Base-by-base conservation (phyloP, 768 basidiomycete genomes). In the Inosperma sp. region DNA sequence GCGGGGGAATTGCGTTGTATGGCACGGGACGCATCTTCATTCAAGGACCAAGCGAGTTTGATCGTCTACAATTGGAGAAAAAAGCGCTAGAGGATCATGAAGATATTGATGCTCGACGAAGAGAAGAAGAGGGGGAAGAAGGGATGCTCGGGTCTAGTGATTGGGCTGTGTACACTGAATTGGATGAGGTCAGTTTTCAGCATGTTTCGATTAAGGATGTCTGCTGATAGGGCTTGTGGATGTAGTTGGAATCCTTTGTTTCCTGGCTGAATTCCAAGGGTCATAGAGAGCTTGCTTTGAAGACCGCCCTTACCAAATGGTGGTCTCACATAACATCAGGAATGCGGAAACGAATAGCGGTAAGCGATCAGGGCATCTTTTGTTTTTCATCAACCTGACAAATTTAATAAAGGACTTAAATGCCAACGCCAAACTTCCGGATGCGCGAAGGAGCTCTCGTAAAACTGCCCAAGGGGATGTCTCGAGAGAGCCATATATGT, bases 221-320 rank as follows among this genome's bases (percentile, higher is more conserved):
- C 22, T 48, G 50, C 54, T 59, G 19, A 55, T n/a, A n/a, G n/a
- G n/a, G n/a, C 46, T 27, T 55, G 48, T 39, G 16, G 48, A 55
- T 31, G 19, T 63, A 97, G 94, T 68, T 95, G 48, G 86, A 91
- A 30, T 82, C 84, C 49, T 88, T 89, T 61, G 66, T 91, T 25
- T 77, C 82, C 4, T 99, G 95, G 94, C 73, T 99, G 14, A 96
- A 95, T 64, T 76, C 84, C 26, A 94, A 93, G 71, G 95, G 96
- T 4, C 81, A 86, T 48, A 83, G 95, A 48, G 95, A 99, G 68
- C 71, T 86, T 34, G 83, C 84, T 25, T 74, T 94, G 36, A 89
- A 86, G 69, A 81, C 83, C 42, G 70, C 78, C 1, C 70, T 99
- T 52, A 79, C 78, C 13, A 92, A 89, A 63, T 91, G 89, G 85